Conservation (phyloP, 2,329 filamentous ascomycete species). For the Beauveria bassiana region DNA sequence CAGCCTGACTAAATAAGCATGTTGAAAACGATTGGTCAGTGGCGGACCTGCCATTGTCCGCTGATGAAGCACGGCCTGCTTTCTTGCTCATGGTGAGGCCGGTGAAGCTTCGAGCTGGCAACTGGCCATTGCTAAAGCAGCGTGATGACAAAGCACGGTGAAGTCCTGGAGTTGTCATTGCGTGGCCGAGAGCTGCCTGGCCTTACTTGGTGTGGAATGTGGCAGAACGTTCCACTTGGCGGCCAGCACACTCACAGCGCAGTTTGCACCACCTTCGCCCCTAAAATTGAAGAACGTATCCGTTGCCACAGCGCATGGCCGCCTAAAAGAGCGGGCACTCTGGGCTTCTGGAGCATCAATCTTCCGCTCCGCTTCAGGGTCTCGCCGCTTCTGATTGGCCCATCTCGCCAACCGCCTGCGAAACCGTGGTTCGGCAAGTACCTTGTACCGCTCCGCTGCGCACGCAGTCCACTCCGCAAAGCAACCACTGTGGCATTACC, state of each 20-base stretch:
- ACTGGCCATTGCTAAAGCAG: background rate
- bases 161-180: background rate
- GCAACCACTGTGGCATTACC: slow-evolving; percentile 13
- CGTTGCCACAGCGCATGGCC: slow-evolving; percentile 9
- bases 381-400: slow-evolving; percentile 28
- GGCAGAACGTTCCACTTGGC: slow-evolving; percentile 25
- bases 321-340: slow-evolving; percentile 17
- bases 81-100: background rate
- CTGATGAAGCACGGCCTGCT: background rate
- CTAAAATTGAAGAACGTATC: background rate
- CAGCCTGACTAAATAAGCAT: too few species aligned
- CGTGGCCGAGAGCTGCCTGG: slow-evolving; percentile 12
- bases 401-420: slow-evolving; percentile 12
- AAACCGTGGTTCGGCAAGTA: slow-evolving; percentile 6
- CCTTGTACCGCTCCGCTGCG: slow-evolving; percentile 3
- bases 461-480: background rate
- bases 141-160: slow-evolving; percentile 1
- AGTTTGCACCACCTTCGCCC: background rate
- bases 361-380: slow-evolving; percentile 26
- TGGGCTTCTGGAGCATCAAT: slow-evolving; percentile 25
- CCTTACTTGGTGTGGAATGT: slow-evolving; percentile 18
- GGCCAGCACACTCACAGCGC: slow-evolving; percentile 2
- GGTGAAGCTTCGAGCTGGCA: background rate
- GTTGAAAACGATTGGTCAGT: background rate
- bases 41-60: background rate